phyloP scores from a whole-genome alignment of 73 alveolate species.

The Stentor roeselii region DNA sequence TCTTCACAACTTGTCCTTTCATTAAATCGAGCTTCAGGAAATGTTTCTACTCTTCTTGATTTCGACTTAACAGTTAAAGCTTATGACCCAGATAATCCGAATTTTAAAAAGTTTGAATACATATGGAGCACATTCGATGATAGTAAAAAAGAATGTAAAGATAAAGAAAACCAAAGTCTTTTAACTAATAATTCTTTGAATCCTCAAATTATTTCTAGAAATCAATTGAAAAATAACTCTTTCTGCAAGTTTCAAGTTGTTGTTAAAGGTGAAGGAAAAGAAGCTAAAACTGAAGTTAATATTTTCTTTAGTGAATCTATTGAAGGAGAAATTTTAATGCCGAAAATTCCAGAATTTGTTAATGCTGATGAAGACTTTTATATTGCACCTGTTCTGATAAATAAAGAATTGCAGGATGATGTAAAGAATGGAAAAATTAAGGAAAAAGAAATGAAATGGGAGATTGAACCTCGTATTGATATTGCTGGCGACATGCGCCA shows the following conservation, averaged over 20 bases:
- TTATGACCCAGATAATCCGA: slow-evolving; percentile 1
- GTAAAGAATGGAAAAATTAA: no score
- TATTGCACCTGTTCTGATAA: no score
- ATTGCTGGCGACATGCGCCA: no score
- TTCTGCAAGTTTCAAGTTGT: neutral
- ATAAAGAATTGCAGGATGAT: no score
- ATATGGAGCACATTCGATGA: neutral
- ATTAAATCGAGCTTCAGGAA: neutral
- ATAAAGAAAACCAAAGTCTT: neutral
- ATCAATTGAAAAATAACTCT: neutral
- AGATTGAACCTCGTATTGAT: no score
- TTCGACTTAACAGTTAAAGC: neutral
- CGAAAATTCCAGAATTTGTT: no score
- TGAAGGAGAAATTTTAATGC: no score
- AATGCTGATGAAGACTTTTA: no score
- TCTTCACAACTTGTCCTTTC: neutral
- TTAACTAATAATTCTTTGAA: no score
- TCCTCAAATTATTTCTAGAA: neutral
- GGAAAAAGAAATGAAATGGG: no score
- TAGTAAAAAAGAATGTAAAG: neutral
- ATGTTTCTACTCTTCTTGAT: neutral
- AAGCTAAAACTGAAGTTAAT: neutral
- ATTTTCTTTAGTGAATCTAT: no score
- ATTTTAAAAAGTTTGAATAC: neutral
- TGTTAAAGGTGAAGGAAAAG: neutral